phyloP scores from a whole-genome alignment of 495 filamentous ascomycete species.

The Copromyces sp. region DNA sequence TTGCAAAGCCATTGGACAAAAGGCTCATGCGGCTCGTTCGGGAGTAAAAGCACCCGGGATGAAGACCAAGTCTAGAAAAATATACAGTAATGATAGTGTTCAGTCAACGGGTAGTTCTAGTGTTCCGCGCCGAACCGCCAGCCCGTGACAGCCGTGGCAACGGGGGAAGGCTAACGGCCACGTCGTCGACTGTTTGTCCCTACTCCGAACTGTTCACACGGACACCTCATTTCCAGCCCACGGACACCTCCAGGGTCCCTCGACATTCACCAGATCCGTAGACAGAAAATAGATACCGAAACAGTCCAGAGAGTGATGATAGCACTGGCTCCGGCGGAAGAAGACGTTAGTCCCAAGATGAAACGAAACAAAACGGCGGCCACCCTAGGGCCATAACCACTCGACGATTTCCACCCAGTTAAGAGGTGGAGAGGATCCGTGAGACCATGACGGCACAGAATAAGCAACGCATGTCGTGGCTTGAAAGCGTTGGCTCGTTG shows the following conservation, averaged over 20 bases:
- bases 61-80: background rate
- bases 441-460: background rate
- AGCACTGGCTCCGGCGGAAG: background rate
- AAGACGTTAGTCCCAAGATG: background rate
- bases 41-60: background rate
- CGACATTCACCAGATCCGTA: background rate
- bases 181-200: background rate
- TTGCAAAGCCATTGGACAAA: background rate
- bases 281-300: background rate
- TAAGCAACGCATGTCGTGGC: background rate
- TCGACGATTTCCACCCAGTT: background rate
- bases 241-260: background rate
- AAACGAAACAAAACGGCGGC: background rate
- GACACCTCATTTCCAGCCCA: background rate
- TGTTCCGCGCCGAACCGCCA: background rate
- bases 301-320: background rate
- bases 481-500: background rate
- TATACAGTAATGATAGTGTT: background rate
- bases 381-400: background rate
- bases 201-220: background rate
- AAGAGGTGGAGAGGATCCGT: background rate
- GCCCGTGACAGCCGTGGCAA: background rate
- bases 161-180: background rate
- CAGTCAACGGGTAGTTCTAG: background rate
- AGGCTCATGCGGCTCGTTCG: background rate